Percentiles rank a stretch among this genome's conserved stretches.
These are phyloP conservation scores for Rickenella mellea DNA, from an alignment of 768 basidiomycete species.

Conservation along the genomic window DNA sequence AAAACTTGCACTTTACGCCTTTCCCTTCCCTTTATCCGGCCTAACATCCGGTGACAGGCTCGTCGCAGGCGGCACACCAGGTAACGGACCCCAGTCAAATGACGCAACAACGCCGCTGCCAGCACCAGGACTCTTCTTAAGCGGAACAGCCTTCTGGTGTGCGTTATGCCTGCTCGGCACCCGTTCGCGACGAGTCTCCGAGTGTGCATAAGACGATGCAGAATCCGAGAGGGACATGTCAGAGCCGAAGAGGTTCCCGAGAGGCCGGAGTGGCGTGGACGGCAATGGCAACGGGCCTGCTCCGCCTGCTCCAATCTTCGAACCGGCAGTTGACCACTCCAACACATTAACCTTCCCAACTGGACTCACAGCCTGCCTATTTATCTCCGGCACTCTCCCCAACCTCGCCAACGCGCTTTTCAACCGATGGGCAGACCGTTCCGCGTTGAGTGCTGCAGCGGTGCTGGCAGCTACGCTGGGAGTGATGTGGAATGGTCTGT, in stretches of 20 bases:
- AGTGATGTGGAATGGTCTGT: slow-evolving; percentile 25
- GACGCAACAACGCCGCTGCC: background rate
- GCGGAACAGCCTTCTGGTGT: background rate
- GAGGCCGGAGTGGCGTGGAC: background rate
- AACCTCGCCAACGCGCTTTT: slow-evolving; percentile 56
- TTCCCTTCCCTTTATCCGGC: background rate
- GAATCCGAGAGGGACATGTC: background rate
- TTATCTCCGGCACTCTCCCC: slow-evolving; percentile 59
- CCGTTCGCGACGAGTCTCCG: background rate
- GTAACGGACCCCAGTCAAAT: slow-evolving; percentile 16
- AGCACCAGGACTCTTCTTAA: background rate
- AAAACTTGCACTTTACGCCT: too few relatives aligned
- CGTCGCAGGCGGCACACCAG: slow-evolving; percentile 7
- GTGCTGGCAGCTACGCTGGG: slow-evolving; percentile 66
- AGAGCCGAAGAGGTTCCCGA: background rate
- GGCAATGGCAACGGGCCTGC: too few relatives aligned
- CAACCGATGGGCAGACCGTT: slow-evolving; percentile 60
- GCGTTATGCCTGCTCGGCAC: background rate
- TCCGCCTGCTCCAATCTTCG: background rate
- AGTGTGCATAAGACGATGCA: background rate
- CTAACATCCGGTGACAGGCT: slow-evolving; percentile 11
- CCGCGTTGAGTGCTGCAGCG: slow-evolving; percentile 74
- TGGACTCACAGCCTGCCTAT: slow-evolving; percentile 34
- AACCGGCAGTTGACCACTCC: background rate
- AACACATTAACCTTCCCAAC: slow-evolving; percentile 2